Percentiles rank a stretch among this genome's conserved stretches.
Evolutionary conservation across 1,284 basidiomycete genomes (phyloP).

Genomic region (Macrocystidia cucumis): DNA sequence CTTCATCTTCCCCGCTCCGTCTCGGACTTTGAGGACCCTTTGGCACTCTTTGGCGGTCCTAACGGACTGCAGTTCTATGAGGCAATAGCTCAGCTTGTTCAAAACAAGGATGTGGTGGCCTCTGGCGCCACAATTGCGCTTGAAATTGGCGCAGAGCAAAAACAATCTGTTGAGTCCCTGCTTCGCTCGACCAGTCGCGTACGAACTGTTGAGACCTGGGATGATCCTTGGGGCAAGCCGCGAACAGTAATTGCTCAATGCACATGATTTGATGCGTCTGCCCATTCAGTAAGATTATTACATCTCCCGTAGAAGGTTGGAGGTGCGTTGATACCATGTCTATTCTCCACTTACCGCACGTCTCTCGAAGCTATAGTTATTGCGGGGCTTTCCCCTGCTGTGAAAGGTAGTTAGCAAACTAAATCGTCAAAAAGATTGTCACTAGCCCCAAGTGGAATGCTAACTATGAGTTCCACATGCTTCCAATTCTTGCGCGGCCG

Average conservation of each 20-base stretch:
- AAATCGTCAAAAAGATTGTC: too few species aligned
- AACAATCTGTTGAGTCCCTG: conserved; percentile 49
- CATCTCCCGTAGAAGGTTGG: too few species aligned
- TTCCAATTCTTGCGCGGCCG: too few species aligned
- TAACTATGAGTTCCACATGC: too few species aligned
- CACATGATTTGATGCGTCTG: too few species aligned
- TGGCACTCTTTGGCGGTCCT: conserved; percentile 74
- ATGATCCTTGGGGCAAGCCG: conserved; percentile 68
- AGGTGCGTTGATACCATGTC: too few species aligned
- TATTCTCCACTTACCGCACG: too few species aligned
- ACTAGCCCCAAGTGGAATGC: too few species aligned
- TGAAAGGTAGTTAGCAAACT: too few species aligned
- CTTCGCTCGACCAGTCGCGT: conserved; percentile 38
- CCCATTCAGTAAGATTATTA: too few species aligned
- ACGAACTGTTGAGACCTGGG: conserved; percentile 55
- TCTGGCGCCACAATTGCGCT: conserved; percentile 56
- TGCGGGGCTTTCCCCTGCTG: too few species aligned
- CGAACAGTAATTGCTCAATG: conserved; percentile 52
- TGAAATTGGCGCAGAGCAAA: conserved; percentile 78
- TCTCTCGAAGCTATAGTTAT: too few species aligned
- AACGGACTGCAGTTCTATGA: conserved; percentile 76
- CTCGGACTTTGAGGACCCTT: conserved; percentile 69
- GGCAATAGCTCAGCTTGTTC: conserved; percentile 56
- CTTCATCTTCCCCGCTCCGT: conserved; percentile 60
- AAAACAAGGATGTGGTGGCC: conserved; percentile 35